Base-by-base conservation (phyloP, 1,284 basidiomycete species). In the Papiliotrema nemorosa region DNA sequence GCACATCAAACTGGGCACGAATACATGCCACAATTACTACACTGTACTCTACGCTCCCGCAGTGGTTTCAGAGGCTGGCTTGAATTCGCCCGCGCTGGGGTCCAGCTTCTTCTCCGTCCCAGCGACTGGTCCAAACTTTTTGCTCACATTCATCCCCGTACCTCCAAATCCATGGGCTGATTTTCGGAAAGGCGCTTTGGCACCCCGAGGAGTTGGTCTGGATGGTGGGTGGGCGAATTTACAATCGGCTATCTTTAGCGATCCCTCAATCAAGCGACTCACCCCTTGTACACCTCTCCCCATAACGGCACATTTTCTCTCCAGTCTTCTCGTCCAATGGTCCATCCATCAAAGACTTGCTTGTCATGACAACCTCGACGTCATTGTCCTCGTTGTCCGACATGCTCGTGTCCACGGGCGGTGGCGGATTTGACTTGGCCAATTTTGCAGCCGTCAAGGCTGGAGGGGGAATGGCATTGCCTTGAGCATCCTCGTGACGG, bases 401-500 rank as follows among this genome's bases (percentile, higher is more conserved):
- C 35, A 31, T 29, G 18, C 7, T 31, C 5, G 29, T 6, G 18
- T 34, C 31, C 5, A 29, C 22, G 9, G 44, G 18, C 2, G 27
- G 13, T 9, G 52, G 43, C 21, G 33, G 24, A 24, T 49, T 44
- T 22, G 44, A 35, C 29, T 57, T 54, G n/a, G 55, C 50, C 2
- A 50, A 33, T 37, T 64, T 67, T 14, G 57, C 49, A 21, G 59
- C 59, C 9, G 70, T 58, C 22, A 70, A 63, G 6, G 73, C 73
- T 0, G 73, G 73, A 7, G 73, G 68, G 5, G 74, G 67, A 45
- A 75, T 69, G 4, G 62, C 50, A 49, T 74, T 72, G n/a, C 75
- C 75, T n/a, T 63, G 41, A 1, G 63, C 68, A 54, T 76, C 72
- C 53, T 73, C 69, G 52, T 76, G 75, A 34, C 72, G 66, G 63